phyloP scores from a whole-genome alignment of 441 rosid genomes.

The Adansonia madagascariensis region DNA sequence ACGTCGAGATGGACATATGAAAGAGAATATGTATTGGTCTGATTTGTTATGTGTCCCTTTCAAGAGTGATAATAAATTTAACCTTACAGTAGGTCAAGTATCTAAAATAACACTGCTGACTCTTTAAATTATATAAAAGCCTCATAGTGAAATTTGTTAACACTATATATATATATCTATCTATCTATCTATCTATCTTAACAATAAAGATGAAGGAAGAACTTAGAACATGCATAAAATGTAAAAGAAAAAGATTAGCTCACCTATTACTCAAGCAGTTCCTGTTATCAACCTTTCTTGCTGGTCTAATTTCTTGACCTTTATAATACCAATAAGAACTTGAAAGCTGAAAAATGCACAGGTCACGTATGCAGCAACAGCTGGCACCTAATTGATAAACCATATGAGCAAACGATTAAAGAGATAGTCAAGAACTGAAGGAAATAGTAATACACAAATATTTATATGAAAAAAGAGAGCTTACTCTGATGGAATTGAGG shows the following conservation, averaged over 20 bases:
- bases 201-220: not conserved
- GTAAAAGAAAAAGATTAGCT: slow-evolving; percentile 25
- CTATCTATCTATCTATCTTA: too few species aligned
- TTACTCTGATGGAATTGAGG: slow-evolving; percentile 82
- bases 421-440: slow-evolving; percentile 17
- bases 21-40: not conserved
- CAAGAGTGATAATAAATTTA: not conserved
- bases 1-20: not conserved
- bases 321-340: slow-evolving; percentile 76
- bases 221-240: slow-evolving; percentile 9
- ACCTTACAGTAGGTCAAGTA: not conserved
- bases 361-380: slow-evolving; percentile 53
- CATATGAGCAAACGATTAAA: slow-evolving; percentile 23
- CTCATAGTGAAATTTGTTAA: not conserved
- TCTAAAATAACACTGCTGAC: not conserved
- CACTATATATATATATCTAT: not conserved
- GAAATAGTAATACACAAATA: slow-evolving; percentile 12
- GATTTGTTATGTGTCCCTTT: not conserved
- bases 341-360: slow-evolving; percentile 87
- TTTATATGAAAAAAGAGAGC: slow-evolving; percentile 27
- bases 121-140: not conserved
- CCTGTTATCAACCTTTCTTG: slow-evolving; percentile 89
- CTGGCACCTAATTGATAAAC: slow-evolving; percentile 62
- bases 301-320: slow-evolving; percentile 83
- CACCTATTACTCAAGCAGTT: slow-evolving; percentile 79